phyloP scores from a whole-genome alignment of 352 stramenopile species.

The Phytophthora palmivora region DNA sequence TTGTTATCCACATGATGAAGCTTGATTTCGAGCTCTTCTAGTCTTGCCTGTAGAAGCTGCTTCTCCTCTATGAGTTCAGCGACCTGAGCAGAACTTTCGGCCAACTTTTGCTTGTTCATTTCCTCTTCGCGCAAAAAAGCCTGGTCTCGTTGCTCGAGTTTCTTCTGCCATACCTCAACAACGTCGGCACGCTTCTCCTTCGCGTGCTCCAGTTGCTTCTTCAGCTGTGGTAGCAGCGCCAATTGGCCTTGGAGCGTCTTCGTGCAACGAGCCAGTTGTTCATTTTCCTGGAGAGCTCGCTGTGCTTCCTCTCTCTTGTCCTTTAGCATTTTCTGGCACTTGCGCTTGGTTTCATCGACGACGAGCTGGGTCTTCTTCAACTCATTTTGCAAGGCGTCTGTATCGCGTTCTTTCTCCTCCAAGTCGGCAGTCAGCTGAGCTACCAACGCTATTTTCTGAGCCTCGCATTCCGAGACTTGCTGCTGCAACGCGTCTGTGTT shows the following conservation, averaged over 20 bases:
- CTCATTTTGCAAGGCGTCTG: constrained; percentile 34
- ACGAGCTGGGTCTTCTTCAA: constrained; percentile 51
- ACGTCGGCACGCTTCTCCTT: constrained; percentile 49
- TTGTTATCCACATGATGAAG: constrained; percentile 28
- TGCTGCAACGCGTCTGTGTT: constrained; percentile 36
- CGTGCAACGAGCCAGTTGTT: constrained; percentile 28
- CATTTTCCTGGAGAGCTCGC: constrained; percentile 55
- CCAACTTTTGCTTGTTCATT: constrained; percentile 47
- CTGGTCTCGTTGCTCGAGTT: constrained; percentile 48
- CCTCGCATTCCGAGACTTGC: constrained; percentile 40
- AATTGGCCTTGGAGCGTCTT: constrained; percentile 47
- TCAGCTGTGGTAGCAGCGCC: constrained; percentile 59
- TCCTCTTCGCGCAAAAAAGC: constrained; percentile 64
- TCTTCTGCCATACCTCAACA: constrained; percentile 27
- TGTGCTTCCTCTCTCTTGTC: constrained; percentile 66
- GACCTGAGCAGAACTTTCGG: constrained; percentile 36
- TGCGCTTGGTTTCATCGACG: constrained; percentile 50
- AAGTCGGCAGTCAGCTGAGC: constrained; percentile 30
- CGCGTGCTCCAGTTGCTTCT: constrained; percentile 54
- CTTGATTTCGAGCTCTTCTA: constrained; percentile 37
- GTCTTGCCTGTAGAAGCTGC: constrained; percentile 29
- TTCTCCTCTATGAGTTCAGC: constrained; percentile 34
- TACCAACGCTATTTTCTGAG: constrained; percentile 23
- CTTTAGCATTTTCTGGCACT: constrained; percentile 55
- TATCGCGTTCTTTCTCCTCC: constrained; percentile 29